phyloP scores from a whole-genome alignment of 2,329 filamentous ascomycete species.

The Chrysoporthe austroafricana region DNA sequence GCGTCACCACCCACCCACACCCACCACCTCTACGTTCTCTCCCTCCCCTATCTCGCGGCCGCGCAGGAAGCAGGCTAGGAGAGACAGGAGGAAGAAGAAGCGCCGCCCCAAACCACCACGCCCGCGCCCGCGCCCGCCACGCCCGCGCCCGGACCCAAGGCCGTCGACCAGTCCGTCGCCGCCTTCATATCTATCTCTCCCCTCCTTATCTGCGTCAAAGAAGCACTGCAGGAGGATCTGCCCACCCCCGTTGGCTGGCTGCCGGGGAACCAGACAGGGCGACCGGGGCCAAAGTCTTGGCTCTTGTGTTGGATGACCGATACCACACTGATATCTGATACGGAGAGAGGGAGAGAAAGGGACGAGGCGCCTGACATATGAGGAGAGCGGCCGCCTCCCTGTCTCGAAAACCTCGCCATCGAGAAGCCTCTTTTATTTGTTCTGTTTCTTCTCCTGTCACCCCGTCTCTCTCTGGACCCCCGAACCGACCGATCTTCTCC shows the following conservation, averaged over 20 bases:
- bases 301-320: constrained; percentile 23
- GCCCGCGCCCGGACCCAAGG: background rate
- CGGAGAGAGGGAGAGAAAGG: constrained; percentile 14
- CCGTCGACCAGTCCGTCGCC: constrained; percentile 24
- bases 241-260: constrained; percentile 21
- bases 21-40: background rate
- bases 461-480: too few species aligned
- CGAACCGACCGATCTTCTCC: background rate
- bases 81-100: background rate
- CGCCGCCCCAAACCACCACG: background rate
- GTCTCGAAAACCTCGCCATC: constrained; percentile 5
- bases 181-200: constrained; percentile 18
- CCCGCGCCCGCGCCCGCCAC: background rate
- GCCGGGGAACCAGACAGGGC: constrained; percentile 11
- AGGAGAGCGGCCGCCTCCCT: constrained; percentile 16
- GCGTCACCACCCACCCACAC: background rate
- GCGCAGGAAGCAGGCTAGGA: background rate
- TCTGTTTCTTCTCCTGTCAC: background rate
- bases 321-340: constrained; percentile 27
- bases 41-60: background rate
- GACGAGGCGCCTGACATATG: constrained; percentile 22
- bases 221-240: constrained; percentile 15
- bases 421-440: background rate
- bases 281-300: constrained; percentile 22
- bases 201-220: constrained; percentile 21